Conservation (phyloP, 345 rosid species). For the Eucalyptus erythrocorys region DNA sequence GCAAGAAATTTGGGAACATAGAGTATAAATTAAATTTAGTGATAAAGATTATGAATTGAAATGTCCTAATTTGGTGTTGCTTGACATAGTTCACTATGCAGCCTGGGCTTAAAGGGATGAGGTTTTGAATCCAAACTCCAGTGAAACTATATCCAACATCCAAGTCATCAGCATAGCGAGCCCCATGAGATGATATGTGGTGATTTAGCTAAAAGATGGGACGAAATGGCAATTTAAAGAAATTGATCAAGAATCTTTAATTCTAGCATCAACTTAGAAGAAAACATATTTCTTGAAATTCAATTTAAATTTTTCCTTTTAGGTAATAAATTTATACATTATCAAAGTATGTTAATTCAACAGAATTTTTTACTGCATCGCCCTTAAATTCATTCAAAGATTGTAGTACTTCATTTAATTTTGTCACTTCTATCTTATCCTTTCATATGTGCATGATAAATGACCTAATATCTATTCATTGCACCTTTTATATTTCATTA, state of each 20-base stretch:
- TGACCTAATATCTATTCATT: not conserved
- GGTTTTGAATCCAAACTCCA: not conserved
- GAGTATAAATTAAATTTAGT: not conserved
- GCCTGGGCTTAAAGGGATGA: not conserved
- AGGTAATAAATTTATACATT: not conserved
- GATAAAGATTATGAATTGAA: not conserved
- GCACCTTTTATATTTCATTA: not conserved
- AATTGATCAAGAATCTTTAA: not conserved
- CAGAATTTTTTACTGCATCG: not conserved
- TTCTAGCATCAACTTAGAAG: not conserved
- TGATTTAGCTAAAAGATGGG: not conserved
- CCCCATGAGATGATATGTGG: not conserved
- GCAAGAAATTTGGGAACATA: not conserved
- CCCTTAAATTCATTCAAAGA: not conserved
- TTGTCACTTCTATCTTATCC: not conserved
- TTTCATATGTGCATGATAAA: not conserved
- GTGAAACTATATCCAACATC: not conserved
- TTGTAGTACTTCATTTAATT: not conserved
- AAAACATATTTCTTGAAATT: not conserved
- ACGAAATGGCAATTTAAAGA: accelerated
- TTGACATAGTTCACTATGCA: not conserved
- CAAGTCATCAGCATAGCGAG: not conserved
- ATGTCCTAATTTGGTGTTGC: not conserved
- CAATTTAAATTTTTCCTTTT: not conserved
- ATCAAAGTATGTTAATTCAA: not conserved